Percentiles rank a stretch among this genome's conserved stretches.
phyloP scores from a whole-genome alignment of 2,329 filamentous ascomycete genomes.

The Fusarium nematophilum region DNA sequence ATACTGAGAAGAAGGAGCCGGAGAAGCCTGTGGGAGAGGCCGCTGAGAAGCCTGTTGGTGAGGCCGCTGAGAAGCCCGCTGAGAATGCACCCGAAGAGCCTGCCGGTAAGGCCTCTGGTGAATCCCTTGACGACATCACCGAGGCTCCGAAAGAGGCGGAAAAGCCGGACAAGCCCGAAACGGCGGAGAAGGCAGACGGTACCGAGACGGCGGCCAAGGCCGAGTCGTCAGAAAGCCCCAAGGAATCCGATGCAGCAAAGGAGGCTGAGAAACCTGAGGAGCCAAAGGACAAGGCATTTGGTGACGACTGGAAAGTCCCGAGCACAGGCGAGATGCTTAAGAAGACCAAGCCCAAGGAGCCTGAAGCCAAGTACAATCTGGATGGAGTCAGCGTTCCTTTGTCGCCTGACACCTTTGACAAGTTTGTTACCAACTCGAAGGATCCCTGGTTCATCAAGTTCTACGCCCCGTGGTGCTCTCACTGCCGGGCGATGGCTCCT shows the following conservation, averaged over 20 bases:
- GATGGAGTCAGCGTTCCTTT: constrained; percentile 80
- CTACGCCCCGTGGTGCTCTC: constrained; percentile 96
- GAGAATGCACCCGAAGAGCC: constrained; percentile 32
- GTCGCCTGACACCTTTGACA: constrained; percentile 87
- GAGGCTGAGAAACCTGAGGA: constrained; percentile 30
- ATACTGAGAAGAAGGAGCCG: constrained; percentile 31
- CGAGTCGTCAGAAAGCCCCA: constrained; percentile 18
- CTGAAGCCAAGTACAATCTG: constrained; percentile 72
- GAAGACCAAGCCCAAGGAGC: constrained; percentile 59
- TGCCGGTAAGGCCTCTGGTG: constrained; percentile 30
- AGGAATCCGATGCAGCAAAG: constrained; percentile 42
- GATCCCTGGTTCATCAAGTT: constrained; percentile 99
- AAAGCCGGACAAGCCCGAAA: constrained; percentile 40
- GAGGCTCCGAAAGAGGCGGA: constrained; percentile 43
- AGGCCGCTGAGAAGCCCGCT: constrained; percentile 32
- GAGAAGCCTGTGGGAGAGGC: constrained; percentile 51
- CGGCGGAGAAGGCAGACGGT: constrained; percentile 37
- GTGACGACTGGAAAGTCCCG: constrained; percentile 45
- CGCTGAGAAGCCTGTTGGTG: constrained; percentile 28
- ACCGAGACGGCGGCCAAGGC: constrained; percentile 13
- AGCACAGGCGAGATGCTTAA: constrained; percentile 46
- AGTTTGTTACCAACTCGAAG: constrained; percentile 83
- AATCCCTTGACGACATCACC: constrained; percentile 35
- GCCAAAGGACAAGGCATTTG: constrained; percentile 30
- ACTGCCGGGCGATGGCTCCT: constrained; percentile 92